Evolutionary conservation across 495 filamentous ascomycete species (phyloP), one percentile per base, ranked within the genome.

Genomic region (Rhizodiscina lignyota): DNA sequence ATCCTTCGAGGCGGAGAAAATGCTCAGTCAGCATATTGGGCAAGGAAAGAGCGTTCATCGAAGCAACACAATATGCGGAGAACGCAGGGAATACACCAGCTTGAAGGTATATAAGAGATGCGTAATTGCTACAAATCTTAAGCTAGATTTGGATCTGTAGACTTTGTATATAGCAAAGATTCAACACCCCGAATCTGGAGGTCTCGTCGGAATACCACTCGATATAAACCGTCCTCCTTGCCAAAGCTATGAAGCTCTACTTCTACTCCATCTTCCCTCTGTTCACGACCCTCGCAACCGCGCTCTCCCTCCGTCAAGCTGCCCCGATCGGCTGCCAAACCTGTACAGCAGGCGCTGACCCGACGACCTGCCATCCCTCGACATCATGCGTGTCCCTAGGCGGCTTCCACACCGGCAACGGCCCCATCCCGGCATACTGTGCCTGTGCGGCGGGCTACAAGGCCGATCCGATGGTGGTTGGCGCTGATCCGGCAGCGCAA

Each of bases 361-460:
- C 8, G 8, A 27, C 8, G 8, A 8, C 13, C 8, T 27, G 24
- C 24, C 8, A 27, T 13, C 8, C 24, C 8, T 8, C 24, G 24
- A 27, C 24, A 27, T 27, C 24, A 13, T 27, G 24, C 24, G 24
- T 27, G 24, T 8, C 13, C 8, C 8, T 8, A 8, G 8, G 24
- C 8, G 24, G 24, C 24, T n/a, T n/a, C n/a, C 24, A 27, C 24
- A 13, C 8, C 8, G 24, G 24, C 24, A 13, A 27, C 24, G 24
- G 24, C 24, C 8, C 8, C 8, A 8, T 8, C 8, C 24, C 24
- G 24, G 13, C 8, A 8, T 32, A 32, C 30, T 50, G 47, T 26
- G 47, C 47, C 15, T 50, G 47, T 35, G 26, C 44, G 6, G 36
- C 28, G 18, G 48, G 48, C 15, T 51, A 42, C 21, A 40, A n/a